These are phyloP conservation scores for Huntiella moniliformis DNA, from an alignment of 2,329 filamentous ascomycete species.

Conservation along the genomic window DNA sequence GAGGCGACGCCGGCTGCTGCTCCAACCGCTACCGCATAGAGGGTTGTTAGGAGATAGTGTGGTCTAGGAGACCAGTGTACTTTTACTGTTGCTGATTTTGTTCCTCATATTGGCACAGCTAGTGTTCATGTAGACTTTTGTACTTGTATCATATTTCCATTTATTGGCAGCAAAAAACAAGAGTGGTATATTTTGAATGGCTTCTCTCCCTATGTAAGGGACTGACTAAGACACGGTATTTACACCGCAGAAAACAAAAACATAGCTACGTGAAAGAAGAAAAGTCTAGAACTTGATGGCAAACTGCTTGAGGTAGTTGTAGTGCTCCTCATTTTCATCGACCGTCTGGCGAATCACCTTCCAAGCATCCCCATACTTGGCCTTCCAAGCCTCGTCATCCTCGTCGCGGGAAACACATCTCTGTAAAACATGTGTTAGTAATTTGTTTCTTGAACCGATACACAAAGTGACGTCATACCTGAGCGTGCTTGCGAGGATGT, in stretches of 20 bases:
- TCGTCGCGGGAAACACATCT: conserved; percentile 44
- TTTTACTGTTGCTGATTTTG: not conserved
- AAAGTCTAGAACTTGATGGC: conserved; percentile 37
- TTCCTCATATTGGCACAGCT: not conserved
- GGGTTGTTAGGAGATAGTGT: conserved; percentile 12
- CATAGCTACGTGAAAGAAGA: no score
- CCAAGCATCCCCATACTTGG: conserved; percentile 57
- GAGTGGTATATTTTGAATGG: not conserved
- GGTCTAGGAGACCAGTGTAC: conserved; percentile 4
- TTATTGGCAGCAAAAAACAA: conserved; percentile 1
- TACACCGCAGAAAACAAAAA: no score
- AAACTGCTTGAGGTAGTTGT: conserved; percentile 69
- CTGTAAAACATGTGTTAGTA: conserved; percentile 19
- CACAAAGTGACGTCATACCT: conserved; percentile 25
- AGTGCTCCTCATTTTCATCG: conserved; percentile 51
- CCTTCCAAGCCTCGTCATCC: conserved; percentile 51
- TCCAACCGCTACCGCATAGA: no score
- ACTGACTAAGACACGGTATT: not conserved
- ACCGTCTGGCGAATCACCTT: conserved; percentile 53
- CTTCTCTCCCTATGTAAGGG: not conserved
- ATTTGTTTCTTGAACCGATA: not conserved
- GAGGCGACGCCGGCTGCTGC: conserved; percentile 10
- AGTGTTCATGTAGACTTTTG: conserved; percentile 3
- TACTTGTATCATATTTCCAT: conserved; percentile 11
- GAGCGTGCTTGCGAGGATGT: conserved; percentile 46